Conservation (phyloP, 2,329 filamentous ascomycete species). For the Thielaviopsis punctulata region DNA sequence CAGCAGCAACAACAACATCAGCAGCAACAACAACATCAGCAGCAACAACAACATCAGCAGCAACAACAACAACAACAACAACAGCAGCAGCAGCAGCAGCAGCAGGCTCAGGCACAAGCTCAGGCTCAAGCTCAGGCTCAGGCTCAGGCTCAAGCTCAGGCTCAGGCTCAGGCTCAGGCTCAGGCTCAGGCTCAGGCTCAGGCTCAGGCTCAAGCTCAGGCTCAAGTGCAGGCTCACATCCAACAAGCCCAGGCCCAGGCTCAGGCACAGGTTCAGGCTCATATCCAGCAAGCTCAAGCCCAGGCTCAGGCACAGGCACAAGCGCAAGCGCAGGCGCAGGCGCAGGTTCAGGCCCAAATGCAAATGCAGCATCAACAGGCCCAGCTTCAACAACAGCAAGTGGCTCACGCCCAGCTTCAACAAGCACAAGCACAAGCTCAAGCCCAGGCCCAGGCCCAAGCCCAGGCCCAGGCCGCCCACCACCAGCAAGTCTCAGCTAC, state of each 20-base stretch:
- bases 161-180: slow-evolving; percentile 1
- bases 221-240: background rate
- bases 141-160: slow-evolving; percentile 2
- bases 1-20: slow-evolving; percentile 6
- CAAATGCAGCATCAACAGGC: slow-evolving; percentile 5
- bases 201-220: slow-evolving; percentile 1
- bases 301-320: background rate
- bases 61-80: background rate
- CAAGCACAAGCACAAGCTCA: background rate
- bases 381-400: slow-evolving; percentile 2
- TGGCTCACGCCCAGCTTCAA: background rate
- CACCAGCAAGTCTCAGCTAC: slow-evolving; percentile 1
- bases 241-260: background rate
- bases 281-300: background rate
- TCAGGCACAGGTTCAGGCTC: background rate
- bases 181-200: slow-evolving; percentile 1
- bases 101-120: background rate
- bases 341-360: background rate
- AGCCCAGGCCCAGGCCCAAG: background rate
- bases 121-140: background rate
- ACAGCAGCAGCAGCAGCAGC: background rate
- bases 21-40: background rate
- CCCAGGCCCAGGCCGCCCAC: slow-evolving; percentile 5
- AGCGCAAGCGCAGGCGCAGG: too few relatives aligned
- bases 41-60: background rate